Evolutionary conservation across 371 early-diverging fungal species (phyloP).

Genomic region (Sporodiniella umbellata): DNA sequence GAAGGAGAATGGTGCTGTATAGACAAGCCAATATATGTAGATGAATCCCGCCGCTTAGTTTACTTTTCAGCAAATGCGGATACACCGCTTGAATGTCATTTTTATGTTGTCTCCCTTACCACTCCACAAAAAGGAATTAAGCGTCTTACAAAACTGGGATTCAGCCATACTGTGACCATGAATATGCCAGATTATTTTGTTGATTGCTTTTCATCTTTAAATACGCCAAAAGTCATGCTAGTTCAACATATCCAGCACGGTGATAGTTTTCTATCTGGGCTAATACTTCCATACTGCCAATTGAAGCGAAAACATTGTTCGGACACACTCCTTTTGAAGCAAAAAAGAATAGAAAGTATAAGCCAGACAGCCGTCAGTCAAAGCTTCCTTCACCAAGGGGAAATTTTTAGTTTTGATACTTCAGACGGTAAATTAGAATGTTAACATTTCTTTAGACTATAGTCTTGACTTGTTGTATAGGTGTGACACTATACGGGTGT

Average conservation of each 20-base stretch:
- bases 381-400: conserved; percentile 8
- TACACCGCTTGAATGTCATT: conserved; percentile 63
- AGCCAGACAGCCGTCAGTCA: too few species aligned
- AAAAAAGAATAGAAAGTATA: too few species aligned
- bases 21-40: conserved; percentile 64
- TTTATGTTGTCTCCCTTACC: conserved; percentile 59
- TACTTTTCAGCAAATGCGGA: conserved; percentile 71
- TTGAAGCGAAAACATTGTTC: too few species aligned
- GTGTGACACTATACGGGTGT: conserved; percentile 56
- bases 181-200: conserved; percentile 44
- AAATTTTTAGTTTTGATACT: conserved; percentile 17
- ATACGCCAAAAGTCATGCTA: conserved; percentile 27
- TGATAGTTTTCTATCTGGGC: background rate
- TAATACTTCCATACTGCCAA: too few species aligned
- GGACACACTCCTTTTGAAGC: too few species aligned
- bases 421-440: too few species aligned
- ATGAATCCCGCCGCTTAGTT: conserved; percentile 53
- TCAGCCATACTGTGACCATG: conserved; percentile 53
- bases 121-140: conserved; percentile 12
- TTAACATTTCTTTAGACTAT: too few species aligned
- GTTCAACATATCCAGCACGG: conserved; percentile 20
- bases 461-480: too few species aligned
- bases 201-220: conserved; percentile 53
- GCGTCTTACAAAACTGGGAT: conserved; percentile 57
- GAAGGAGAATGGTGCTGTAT: conserved; percentile 56